Evolutionary conservation across 352 stramenopile genomes (phyloP).

Genomic region (Globisporangium canariense): DNA sequence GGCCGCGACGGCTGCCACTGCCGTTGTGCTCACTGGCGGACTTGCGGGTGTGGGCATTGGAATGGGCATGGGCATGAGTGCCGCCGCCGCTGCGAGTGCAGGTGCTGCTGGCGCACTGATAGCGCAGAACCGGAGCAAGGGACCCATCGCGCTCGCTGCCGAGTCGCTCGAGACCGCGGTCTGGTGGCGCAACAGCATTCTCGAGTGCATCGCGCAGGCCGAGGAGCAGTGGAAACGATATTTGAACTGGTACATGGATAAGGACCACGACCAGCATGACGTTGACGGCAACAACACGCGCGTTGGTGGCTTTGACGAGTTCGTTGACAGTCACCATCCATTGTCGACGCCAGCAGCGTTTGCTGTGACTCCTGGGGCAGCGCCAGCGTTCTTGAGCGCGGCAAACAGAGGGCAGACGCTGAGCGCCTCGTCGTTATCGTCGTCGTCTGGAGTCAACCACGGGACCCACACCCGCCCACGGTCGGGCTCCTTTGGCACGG

Average conservation of each 20-base stretch:
- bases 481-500: constrained; percentile 62
- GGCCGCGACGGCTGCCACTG: constrained; percentile 70
- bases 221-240: constrained; percentile 87
- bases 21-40: constrained; percentile 74
- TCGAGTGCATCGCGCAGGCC: constrained; percentile 80
- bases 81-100: constrained; percentile 67
- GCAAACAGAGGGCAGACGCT: constrained; percentile 4
- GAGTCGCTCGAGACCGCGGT: constrained; percentile 81
- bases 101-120: constrained; percentile 69
- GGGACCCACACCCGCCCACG: constrained; percentile 20
- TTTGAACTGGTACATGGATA: constrained; percentile 84
- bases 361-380: not conserved
- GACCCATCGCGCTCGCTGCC: constrained; percentile 69
- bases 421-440: constrained; percentile 21
- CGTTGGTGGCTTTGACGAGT: constrained; percentile 2
- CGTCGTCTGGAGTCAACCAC: not conserved
- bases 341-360: not conserved
- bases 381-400: constrained; percentile 8
- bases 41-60: constrained; percentile 75
- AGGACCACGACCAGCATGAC: constrained; percentile 46
- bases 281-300: not conserved
- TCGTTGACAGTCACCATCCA: constrained; percentile 19
- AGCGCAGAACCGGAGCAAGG: constrained; percentile 64
- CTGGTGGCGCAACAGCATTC: constrained; percentile 84
- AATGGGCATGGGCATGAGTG: constrained; percentile 80